Evolutionary conservation across 768 basidiomycete species (phyloP).

Genomic region (Dendrothele bispora): DNA sequence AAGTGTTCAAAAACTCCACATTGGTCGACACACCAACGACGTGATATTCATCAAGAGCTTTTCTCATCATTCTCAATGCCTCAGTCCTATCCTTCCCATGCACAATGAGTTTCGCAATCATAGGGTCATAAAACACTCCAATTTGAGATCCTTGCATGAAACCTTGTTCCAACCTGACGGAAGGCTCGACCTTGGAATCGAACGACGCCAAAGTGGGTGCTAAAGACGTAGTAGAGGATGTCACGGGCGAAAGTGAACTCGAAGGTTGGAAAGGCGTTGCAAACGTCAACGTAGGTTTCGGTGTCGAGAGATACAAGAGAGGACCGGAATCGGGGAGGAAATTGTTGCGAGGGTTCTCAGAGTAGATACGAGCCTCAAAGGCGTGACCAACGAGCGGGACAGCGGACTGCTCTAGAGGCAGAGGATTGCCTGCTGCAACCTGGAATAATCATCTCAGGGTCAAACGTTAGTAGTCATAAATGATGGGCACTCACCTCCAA

Average conservation of each 20-base stretch:
- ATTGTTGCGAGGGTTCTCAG: conserved; percentile 90
- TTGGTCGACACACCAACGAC: conserved; percentile 93
- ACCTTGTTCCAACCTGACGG: conserved; percentile 88
- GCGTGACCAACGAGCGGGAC: conserved; percentile 91
- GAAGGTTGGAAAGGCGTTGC: conserved; percentile 44
- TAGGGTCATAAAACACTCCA: conserved; percentile 87
- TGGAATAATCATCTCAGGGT: conserved; percentile 22
- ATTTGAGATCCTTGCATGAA: conserved; percentile 79
- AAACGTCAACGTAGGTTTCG: conserved; percentile 68
- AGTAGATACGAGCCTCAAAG: conserved; percentile 94
- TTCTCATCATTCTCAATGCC: conserved; percentile 76
- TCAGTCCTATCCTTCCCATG: conserved; percentile 84
- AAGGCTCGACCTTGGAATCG: conserved; percentile 46
- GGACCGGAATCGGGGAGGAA: conserved; percentile 91
- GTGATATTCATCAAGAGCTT: conserved; percentile 84
- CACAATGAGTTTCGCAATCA: conserved; percentile 91
- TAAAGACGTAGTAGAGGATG: conserved; percentile 22
- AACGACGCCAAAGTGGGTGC: conserved; percentile 30
- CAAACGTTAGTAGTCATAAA: background rate
- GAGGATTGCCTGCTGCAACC: conserved; percentile 87
- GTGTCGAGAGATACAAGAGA: conserved; percentile 79
- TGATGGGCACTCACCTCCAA: conserved; percentile 53
- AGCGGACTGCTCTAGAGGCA: conserved; percentile 73
- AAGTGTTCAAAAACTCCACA: conserved; percentile 78
- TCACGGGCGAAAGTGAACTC: conserved; percentile 11